A percentile compares a stretch with the other conserved stretches of the same genome.
These are phyloP conservation scores for Colletotrichum endophyticum DNA, from an alignment of 2,329 filamentous ascomycete species.

Conservation along the genomic window DNA sequence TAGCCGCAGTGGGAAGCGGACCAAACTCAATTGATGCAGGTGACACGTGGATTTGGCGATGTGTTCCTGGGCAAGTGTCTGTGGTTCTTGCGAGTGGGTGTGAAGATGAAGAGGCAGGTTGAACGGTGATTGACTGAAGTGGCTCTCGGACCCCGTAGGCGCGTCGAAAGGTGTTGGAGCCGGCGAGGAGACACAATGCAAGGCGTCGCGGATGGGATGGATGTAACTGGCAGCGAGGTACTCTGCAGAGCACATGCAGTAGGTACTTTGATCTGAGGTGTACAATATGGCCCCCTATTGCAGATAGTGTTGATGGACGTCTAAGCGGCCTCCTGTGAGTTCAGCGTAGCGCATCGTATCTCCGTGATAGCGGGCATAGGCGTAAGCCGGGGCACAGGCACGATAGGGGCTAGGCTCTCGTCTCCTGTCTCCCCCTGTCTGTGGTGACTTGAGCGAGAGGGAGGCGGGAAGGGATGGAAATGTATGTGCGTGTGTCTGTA, in stretches of 20 bases:
- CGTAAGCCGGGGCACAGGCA: background rate
- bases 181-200: background rate
- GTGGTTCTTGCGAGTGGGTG: background rate
- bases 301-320: background rate
- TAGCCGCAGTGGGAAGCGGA: background rate
- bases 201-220: background rate
- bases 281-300: background rate
- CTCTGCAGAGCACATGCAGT: background rate
- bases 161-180: background rate
- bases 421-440: background rate
- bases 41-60: slow-evolving; percentile 7
- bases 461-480: background rate
- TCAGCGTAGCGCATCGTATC: background rate
- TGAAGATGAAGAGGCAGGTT: background rate
- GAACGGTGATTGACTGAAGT: background rate
- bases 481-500: background rate
- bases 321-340: background rate
- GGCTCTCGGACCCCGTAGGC: background rate
- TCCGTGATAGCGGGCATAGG: background rate
- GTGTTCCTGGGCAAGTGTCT: background rate
- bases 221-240: background rate
- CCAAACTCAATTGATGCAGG: slow-evolving; percentile 1
- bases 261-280: background rate
- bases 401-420: background rate
- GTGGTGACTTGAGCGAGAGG: background rate